Percentiles rank a stretch among this genome's conserved stretches.
Conservation (phyloP, 805 yeast species). For the Hanseniaspora hatyaiensis region DNA sequence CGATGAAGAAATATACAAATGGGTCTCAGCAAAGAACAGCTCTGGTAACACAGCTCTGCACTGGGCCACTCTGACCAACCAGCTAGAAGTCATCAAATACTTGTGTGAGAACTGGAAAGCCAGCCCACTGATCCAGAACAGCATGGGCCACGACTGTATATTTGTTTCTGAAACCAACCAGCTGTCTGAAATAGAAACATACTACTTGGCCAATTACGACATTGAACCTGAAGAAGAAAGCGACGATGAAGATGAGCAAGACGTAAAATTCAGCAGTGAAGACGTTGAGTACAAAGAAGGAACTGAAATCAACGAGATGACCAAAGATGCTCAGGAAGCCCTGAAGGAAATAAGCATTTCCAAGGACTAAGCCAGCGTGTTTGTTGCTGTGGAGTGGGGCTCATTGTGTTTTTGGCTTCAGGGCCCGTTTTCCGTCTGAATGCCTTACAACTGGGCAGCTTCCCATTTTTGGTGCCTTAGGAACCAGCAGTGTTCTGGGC, state of each 20-base stretch:
- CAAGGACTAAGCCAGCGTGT: slow-evolving; percentile 16
- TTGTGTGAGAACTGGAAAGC: slow-evolving; percentile 66
- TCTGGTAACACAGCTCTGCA: slow-evolving; percentile 90
- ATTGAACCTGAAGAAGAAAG: slow-evolving; percentile 52
- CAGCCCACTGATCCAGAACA: slow-evolving; percentile 70
- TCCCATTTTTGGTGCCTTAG: too few relatives aligned
- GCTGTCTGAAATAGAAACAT: slow-evolving; percentile 65
- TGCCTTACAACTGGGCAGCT: too few relatives aligned
- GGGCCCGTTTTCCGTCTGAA: neutral
- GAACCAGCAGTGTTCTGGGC: too few relatives aligned
- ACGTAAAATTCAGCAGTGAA: slow-evolving; percentile 18
- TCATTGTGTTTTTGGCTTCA: too few relatives aligned
- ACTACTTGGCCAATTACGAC: slow-evolving; percentile 60
- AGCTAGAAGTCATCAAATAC: slow-evolving; percentile 53
- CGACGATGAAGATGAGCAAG: slow-evolving; percentile 24
- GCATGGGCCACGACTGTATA: slow-evolving; percentile 67
- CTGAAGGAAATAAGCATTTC: slow-evolving; percentile 27
- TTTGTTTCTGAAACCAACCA: slow-evolving; percentile 79
- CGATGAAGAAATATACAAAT: slow-evolving; percentile 32
- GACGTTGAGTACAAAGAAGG: slow-evolving; percentile 38
- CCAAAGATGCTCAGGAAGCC: slow-evolving; percentile 38
- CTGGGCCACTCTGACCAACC: slow-evolving; percentile 92
- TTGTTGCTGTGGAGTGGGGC: too few relatives aligned
- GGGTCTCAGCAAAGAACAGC: slow-evolving; percentile 49
- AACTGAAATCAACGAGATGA: slow-evolving; percentile 39